phyloP scores from a whole-genome alignment of 192 early-diverging fungal species.

The Linnemannia zychae region DNA sequence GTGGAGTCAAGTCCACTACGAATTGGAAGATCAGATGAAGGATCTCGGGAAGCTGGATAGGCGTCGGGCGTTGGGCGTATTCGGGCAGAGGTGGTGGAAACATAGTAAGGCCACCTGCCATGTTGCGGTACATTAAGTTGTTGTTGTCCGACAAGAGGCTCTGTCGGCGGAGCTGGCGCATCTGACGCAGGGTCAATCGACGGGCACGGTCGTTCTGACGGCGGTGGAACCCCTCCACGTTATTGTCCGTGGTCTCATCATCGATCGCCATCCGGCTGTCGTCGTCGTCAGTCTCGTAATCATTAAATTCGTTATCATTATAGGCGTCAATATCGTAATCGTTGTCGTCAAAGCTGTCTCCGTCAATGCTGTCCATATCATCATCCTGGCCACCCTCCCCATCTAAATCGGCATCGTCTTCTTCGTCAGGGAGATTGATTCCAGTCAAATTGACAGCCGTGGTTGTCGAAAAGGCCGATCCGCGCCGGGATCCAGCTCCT shows the following conservation, averaged over 20 bases:
- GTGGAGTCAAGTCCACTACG: constrained; percentile 46
- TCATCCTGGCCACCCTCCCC: constrained; percentile 9
- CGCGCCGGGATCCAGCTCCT: constrained; percentile 23
- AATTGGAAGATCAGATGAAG: constrained; percentile 61
- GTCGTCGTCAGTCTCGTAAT: constrained; percentile 20
- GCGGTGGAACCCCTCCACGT: constrained; percentile 25
- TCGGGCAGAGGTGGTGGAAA: constrained; percentile 13
- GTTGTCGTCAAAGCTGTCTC: constrained; percentile 8
- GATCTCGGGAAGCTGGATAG: constrained; percentile 61
- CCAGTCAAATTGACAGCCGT: constrained; percentile 47
- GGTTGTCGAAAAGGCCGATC: constrained; percentile 47
- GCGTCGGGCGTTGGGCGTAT: constrained; percentile 16
- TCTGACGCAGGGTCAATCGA: not conserved
- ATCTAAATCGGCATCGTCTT: constrained; percentile 7
- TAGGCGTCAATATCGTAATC: constrained; percentile 13
- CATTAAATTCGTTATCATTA: constrained; percentile 20
- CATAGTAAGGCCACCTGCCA: not conserved
- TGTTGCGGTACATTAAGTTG: constrained; percentile 7
- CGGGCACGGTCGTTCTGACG: constrained; percentile 1
- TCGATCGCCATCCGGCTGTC: not conserved
- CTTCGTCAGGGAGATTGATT: constrained; percentile 30
- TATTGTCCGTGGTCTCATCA: constrained; percentile 16
- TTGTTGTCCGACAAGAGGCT: constrained; percentile 23
- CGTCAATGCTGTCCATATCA: not conserved
- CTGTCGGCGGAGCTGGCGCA: constrained; percentile 30